Percentiles rank a stretch among this genome's conserved stretches.
phyloP scores from a whole-genome alignment of 2,329 filamentous ascomycete species.

The Monilinia aucupariae region DNA sequence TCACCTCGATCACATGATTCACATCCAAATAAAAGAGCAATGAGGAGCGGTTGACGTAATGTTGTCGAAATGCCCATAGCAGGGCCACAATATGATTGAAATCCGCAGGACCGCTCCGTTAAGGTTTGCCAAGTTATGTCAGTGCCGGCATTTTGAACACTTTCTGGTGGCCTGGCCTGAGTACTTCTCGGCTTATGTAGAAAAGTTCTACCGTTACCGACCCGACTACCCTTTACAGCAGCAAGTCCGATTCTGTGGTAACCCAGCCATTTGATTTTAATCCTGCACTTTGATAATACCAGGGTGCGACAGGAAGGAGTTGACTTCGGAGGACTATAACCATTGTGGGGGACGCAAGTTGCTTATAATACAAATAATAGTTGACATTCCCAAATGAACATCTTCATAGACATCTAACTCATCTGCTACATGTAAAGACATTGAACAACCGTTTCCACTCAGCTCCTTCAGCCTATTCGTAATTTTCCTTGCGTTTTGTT shows the following conservation, averaged over 20 bases:
- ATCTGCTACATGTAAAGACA: background rate
- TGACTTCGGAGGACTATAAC: background rate
- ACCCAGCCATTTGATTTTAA: background rate
- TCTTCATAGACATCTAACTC: conserved; percentile 2
- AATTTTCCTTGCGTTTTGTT: background rate
- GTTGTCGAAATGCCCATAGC: too few relatives aligned
- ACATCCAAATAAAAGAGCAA: too few relatives aligned
- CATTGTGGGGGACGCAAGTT: background rate
- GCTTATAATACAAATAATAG: background rate
- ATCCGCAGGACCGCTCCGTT: too few relatives aligned
- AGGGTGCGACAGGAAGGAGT: too few relatives aligned
- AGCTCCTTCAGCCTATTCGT: background rate
- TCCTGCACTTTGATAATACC: background rate
- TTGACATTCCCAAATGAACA: background rate
- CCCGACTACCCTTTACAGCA: background rate
- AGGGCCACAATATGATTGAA: too few relatives aligned
- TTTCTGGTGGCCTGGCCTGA: too few relatives aligned
- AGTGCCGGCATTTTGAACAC: too few relatives aligned
- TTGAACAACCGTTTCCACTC: background rate
- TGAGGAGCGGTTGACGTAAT: too few relatives aligned
- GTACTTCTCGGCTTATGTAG: background rate
- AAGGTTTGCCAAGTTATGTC: too few relatives aligned
- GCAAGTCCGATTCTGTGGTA: background rate
- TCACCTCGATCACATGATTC: too few relatives aligned
- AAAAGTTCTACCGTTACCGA: conserved; percentile 2